Base-by-base conservation (phyloP, 805 yeast genomes). In the Wickerhamiella spandovensis region DNA sequence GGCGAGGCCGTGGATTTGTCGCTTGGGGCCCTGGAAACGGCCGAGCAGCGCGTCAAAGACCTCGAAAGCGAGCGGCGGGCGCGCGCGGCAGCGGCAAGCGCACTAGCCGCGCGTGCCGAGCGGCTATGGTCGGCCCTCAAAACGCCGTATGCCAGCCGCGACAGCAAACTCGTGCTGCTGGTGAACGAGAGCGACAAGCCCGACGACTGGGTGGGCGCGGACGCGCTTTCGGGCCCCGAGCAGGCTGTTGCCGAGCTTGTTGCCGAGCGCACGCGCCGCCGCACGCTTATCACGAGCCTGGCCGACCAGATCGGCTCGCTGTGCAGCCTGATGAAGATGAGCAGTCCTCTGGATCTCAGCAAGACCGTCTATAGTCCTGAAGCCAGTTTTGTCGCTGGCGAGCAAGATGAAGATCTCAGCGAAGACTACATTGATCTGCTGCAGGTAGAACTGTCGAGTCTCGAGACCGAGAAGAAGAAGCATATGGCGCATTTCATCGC, bases 251-350 rank as follows among this genome's bases (percentile, higher is more conserved):
- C 44, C 25, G 30, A 49, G 30, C 30, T 48, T 12, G 35, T 23
- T 24, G 43, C 44, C 35, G 46, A 49, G 43, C 18, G 49, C 6
- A 23, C 45, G 41, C 46, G 32, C 17, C 30, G 49, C 4, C 44
- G 25, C 8, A 23, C 37, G 23, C 22, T 51, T 4, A 44, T 53
- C 5, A 43, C 3, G 3, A 32, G 22, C 20, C 21, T 45, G 12
- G 42, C 35, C 5, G 22, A 5, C 1, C 41, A 43, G 12, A 18
- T 52, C n/a, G 28, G 17, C 23, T 30, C 35, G 12, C 38, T 52
- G 18, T 52, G 54, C 54, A 46, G 44, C 17, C 42, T 17, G 42
- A 32, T 52, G 15, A 43, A 32, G 13, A 21, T 35, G 18, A 2
- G 6, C 3, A 5, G 9, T 9, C 18, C 39, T 18, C 39, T 35